These are phyloP conservation scores for Sequoia sempervirens DNA, from an alignment of 75 land plant genomes.

Conservation along the genomic window DNA sequence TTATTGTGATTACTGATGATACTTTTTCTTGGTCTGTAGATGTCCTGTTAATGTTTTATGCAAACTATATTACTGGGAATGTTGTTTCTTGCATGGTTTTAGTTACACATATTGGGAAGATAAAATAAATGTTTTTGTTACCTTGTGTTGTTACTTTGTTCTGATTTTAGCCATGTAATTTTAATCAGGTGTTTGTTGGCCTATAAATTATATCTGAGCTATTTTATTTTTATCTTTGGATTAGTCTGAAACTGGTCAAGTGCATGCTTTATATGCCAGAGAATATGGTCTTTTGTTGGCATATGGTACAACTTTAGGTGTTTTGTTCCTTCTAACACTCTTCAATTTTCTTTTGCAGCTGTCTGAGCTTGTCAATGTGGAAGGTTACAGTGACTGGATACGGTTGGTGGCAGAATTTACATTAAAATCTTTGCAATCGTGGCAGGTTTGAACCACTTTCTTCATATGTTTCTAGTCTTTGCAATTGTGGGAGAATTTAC, in stretches of 20 bases:
- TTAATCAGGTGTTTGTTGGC: background rate
- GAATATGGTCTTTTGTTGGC: background rate
- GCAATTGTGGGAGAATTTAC: too few species aligned
- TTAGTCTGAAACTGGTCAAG: background rate
- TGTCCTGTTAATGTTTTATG: background rate
- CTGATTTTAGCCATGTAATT: background rate
- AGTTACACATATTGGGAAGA: background rate
- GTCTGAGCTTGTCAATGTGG: constrained; percentile 81
- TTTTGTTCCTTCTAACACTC: background rate
- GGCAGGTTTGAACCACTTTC: constrained; percentile 62
- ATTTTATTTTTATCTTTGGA: background rate
- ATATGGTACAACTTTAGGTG: background rate
- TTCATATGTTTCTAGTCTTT: background rate
- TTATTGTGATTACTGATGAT: background rate
- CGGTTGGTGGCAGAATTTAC: constrained; percentile 91
- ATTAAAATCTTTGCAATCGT: constrained; percentile 80
- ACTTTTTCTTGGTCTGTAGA: background rate
- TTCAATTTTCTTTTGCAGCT: constrained; percentile 37
- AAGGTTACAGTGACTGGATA: constrained; percentile 92
- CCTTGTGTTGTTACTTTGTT: background rate
- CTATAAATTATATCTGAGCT: background rate
- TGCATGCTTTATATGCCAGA: background rate
- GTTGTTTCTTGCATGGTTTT: background rate
- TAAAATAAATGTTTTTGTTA: background rate
- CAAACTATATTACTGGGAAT: background rate